Evolutionary conservation across 768 basidiomycete genomes (phyloP), one percentile per base, ranked within the genome.

Genomic region (Paxillus rubicundulus): DNA sequence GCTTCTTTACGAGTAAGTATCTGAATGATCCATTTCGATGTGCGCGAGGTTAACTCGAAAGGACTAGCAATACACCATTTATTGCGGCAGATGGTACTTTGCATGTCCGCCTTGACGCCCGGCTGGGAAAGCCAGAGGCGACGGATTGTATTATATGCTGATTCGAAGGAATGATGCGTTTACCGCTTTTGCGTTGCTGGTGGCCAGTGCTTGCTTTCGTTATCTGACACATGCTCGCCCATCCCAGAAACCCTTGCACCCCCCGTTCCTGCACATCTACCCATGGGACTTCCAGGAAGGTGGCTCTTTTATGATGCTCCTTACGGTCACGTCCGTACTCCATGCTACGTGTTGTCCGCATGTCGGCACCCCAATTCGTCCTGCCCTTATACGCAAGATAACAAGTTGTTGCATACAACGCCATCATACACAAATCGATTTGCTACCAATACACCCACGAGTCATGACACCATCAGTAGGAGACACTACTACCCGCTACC

Each of bases 1-100:
- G 49, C 59, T 85, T 5, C 76, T 80, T 46, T 81, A 81, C 48
- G 73, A 75, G 83, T 85, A 49, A 65, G 82, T 73, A 2, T 21
- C 7, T 30, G 28, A 30, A 30, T 2, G 5, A 9, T 28, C 1
- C n/a, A 2, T 13, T 17, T 39, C 21, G 24, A 10, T 36, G 28
- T 12, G 2, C 4, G 21, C 6, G 20, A 38, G 32, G 8, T 50
- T 57, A 9, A 56, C n/a, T 33, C 12, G 9, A 27, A 5, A 3
- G 47, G 16, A 5, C 40, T 37, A 79, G 77, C 2, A 76, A 74
- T 20, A 80, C 72, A 13, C 72, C 77, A 1, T 82, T 76, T 56
- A 75, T 81, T 21, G 72, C 70, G 0, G 43, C 61, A 1, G 79
- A 82, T 47, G 79, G 76, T 38, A 69, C 70, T 18, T 65, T 82